A percentile compares a stretch with the other conserved stretches of the same genome.
Conservation (phyloP, 305 asterid species). For the Coffea humblotiana region DNA sequence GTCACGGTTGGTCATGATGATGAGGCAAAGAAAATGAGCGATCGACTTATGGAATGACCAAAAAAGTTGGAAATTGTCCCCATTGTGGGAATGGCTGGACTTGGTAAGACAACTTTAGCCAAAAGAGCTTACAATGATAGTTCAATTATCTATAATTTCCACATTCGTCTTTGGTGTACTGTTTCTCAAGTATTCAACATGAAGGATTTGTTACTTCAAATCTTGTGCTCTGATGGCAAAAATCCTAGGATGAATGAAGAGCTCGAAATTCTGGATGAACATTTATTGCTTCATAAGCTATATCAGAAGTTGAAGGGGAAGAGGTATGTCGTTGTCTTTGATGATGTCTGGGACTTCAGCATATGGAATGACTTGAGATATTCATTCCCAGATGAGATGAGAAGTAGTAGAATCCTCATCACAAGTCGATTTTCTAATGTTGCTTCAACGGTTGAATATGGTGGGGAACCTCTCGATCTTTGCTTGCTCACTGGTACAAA, state of each 20-base stretch:
- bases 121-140: no score
- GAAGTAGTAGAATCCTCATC: slow-evolving; percentile 22
- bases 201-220: no score
- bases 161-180: no score
- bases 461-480: slow-evolving; percentile 4
- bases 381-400: slow-evolving; percentile 2
- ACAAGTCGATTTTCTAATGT: slow-evolving; percentile 21
- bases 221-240: not conserved
- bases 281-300: not conserved
- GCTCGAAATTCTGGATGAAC: not conserved
- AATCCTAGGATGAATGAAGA: not conserved
- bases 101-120: no score
- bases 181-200: no score
- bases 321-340: no score
- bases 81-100: no score
- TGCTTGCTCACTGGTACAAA: slow-evolving; percentile 1
- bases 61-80: no score
- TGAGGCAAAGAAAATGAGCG: not conserved
- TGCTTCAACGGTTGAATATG: not conserved
- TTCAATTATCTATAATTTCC: no score
- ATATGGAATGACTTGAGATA: slow-evolving; percentile 17
- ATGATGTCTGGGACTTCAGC: not conserved
- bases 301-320: not conserved
- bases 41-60: no score
- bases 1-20: not conserved